These are phyloP conservation scores for Candida nanaspora DNA, from an alignment of 805 yeast genomes.

Conservation along the genomic window DNA sequence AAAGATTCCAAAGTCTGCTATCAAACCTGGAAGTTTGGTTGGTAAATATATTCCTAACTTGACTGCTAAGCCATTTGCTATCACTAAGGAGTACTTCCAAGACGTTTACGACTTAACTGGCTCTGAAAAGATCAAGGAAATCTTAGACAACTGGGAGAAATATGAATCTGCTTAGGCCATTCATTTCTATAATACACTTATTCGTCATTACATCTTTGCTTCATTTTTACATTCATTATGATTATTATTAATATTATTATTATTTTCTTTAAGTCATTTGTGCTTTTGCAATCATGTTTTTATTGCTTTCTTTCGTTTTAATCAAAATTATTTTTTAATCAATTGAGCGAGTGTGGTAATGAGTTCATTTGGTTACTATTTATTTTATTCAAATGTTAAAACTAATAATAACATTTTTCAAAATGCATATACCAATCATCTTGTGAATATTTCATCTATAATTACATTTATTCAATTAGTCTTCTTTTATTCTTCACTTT, in stretches of 20 bases:
- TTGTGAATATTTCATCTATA: background rate
- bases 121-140: constrained; percentile 82
- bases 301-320: background rate
- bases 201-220: background rate
- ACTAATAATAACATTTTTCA: too few species aligned
- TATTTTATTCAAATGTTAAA: too few species aligned
- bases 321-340: background rate
- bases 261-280: background rate
- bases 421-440: background rate
- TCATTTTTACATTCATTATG: background rate
- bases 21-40: constrained; percentile 87
- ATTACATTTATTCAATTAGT: background rate
- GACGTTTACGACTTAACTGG: constrained; percentile 90
- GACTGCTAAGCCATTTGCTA: constrained; percentile 95
- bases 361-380: background rate
- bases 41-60: constrained; percentile 97
- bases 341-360: constrained; percentile 1
- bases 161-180: constrained; percentile 57
- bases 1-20: constrained; percentile 92
- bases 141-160: constrained; percentile 92
- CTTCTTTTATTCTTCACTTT: background rate
- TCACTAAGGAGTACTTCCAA: constrained; percentile 95
- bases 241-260: background rate
- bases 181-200: too few species aligned
- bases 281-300: background rate